Evolutionary conservation across 306 rosid genomes (phyloP).

Genomic region (Prunus persica): DNA sequence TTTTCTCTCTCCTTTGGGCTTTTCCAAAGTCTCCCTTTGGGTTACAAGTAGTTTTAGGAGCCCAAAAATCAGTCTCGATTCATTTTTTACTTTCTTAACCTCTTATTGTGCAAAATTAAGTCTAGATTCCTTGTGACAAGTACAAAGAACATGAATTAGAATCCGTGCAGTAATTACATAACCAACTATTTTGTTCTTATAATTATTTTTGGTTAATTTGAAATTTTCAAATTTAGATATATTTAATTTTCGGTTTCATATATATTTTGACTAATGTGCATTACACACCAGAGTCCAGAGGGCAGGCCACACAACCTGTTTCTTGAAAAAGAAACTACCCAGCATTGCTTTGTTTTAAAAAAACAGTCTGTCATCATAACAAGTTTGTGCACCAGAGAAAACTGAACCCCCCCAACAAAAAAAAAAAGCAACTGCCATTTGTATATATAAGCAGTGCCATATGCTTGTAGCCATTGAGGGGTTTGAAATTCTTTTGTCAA

Average conservation of each 20-base stretch:
- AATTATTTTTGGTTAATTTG: no score
- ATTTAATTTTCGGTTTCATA: neutral
- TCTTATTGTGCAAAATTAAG: neutral
- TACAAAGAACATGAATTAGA: neutral
- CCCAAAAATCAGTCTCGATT: neutral
- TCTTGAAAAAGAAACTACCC: slow-evolving; percentile 1
- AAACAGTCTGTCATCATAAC: neutral
- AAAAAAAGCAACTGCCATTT: neutral
- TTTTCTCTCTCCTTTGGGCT: no score
- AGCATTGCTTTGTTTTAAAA: neutral
- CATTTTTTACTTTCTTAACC: neutral
- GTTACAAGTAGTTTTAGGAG: neutral
- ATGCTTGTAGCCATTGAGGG: neutral
- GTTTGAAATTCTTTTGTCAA: neutral
- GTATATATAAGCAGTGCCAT: neutral
- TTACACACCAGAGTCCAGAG: neutral
- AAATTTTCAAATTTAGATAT: neutral
- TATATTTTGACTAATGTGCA: neutral
- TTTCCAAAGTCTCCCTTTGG: no score
- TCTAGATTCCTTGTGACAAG: neutral
- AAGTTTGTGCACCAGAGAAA: neutral
- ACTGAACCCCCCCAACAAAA: neutral
- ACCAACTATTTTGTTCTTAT: no score
- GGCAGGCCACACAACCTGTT: neutral
- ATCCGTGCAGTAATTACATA: neutral